Conservation (phyloP, 1,284 basidiomycete genomes). For the Ustilago xerochloae region DNA sequence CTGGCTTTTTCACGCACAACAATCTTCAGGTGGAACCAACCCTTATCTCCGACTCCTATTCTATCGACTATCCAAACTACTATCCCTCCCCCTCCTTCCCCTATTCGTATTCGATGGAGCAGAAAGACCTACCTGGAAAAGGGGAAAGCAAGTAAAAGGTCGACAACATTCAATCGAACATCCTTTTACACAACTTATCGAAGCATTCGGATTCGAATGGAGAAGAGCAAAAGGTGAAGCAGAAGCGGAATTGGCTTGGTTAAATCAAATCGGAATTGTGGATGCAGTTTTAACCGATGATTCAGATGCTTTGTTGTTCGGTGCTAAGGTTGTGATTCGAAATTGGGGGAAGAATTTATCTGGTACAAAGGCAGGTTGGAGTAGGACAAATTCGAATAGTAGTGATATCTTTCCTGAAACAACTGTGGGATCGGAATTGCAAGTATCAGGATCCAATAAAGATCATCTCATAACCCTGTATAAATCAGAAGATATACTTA, state of each 20-base stretch:
- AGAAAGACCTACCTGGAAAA: constrained; percentile 81
- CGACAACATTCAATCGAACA: constrained; percentile 62
- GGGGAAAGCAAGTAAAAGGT: constrained; percentile 77
- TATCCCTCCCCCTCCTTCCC: constrained; percentile 82
- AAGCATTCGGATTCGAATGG: constrained; percentile 81
- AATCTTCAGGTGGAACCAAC: constrained; percentile 69
- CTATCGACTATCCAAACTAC: constrained; percentile 75
- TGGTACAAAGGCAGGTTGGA: constrained; percentile 25
- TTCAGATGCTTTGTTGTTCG: constrained; percentile 90
- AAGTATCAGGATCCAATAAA: constrained; percentile 24
- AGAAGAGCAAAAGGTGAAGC: constrained; percentile 89
- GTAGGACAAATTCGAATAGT: constrained; percentile 14
- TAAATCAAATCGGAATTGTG: constrained; percentile 82
- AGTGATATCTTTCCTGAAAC: constrained; percentile 14
- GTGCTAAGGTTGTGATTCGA: constrained; percentile 82
- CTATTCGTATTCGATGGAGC: constrained; percentile 96
- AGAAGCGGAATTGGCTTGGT: constrained; percentile 91
- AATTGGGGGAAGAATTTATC: constrained; percentile 69
- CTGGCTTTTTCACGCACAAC: constrained; percentile 71
- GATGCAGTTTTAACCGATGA: constrained; percentile 94
- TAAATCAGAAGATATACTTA: constrained; percentile 5
- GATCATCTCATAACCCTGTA: constrained; percentile 27
- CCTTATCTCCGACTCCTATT: constrained; percentile 71
- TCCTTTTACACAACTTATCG: constrained; percentile 74
- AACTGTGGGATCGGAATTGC: background rate